Evolutionary conservation across 331 rosid genomes (phyloP), one percentile per base, ranked within the genome.

Genomic region (Rhamnella rubrinervis): DNA sequence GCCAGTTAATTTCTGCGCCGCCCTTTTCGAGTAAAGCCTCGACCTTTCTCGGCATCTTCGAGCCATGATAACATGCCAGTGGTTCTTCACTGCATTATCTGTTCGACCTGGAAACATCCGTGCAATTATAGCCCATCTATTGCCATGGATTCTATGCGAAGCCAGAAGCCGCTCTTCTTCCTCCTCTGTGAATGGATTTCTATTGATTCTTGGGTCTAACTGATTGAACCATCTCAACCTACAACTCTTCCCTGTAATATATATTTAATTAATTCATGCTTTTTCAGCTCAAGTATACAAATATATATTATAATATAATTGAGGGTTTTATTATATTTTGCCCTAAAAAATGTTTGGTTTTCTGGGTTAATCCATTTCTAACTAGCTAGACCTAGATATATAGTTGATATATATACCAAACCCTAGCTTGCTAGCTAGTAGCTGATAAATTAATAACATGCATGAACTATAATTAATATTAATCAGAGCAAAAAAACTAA

Each of bases 191-290:
- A 95, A 91, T 2, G 97, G 93, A 66, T 51, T 89, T 76, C 95
- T 83, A 35, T 95, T 91, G 40, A 95, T 95, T 71, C 98, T 78
- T n/a, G 98, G 96, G 63, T 95, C 98, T 61, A 95, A 57, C 72
- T 95, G 98, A 74, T 95, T 95, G 83, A 91, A 95, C 98, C 98
- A 95, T 78, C 98, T 95, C 84, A 95, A 80, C 76, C 98, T 85
- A 71, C 98, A 95, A 56, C 98, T 95, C 81, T 95, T 95, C 39
- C 98, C 98, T 93, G 74, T 53, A 55, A 16, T 35, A 18, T 19
- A 50, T 7, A 11, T 51, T 23, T 39, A 16, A 44, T 28, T 10
- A 11, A 35, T 70, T 8, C 18, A 17, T 7, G 12, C 8, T 55
- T 65, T 55, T 28, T 44, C 10, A 69, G 25, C 20, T 10, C 25